Evolutionary conservation across 2,329 filamentous ascomycete genomes (phyloP).

Genomic region (Phaeosphaeriaceae sp.): DNA sequence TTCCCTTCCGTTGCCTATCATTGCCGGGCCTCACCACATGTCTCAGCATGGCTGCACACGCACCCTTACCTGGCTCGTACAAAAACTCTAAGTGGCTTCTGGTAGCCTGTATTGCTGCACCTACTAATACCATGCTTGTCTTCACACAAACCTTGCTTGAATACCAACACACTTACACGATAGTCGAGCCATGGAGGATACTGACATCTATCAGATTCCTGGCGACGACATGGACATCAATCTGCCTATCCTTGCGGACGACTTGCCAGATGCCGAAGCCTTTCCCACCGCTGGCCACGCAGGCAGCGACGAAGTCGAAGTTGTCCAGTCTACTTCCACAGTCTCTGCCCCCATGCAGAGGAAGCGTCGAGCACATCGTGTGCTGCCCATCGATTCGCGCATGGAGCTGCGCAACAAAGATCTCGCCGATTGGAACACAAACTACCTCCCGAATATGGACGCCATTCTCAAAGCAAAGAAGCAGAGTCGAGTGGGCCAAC

Average conservation of each 20-base stretch:
- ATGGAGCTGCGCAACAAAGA: conserved; percentile 64
- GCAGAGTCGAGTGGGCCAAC: conserved; percentile 48
- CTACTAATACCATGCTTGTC: neutral
- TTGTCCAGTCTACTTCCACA: conserved; percentile 44
- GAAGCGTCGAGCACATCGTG: conserved; percentile 45
- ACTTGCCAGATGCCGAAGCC: conserved; percentile 40
- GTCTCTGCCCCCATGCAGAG: conserved; percentile 52
- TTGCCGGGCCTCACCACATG: neutral
- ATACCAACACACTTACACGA: neutral
- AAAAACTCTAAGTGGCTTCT: neutral
- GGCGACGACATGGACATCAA: conserved; percentile 38
- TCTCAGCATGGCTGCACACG: conserved; percentile 7
- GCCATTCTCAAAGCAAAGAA: conserved; percentile 54
- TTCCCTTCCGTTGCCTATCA: too few relatives aligned
- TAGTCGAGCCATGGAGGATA: conserved; percentile 9
- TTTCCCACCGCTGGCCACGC: conserved; percentile 25
- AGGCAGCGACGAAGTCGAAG: conserved; percentile 21
- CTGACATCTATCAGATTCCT: conserved; percentile 29
- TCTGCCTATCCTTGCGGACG: conserved; percentile 42
- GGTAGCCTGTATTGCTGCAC: neutral
- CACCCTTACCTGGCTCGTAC: conserved; percentile 1
- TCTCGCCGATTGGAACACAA: conserved; percentile 62
- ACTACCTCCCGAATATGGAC: conserved; percentile 69
- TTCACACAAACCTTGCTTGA: neutral
- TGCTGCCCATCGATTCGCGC: conserved; percentile 56